phyloP scores from a whole-genome alignment of 2,329 filamentous ascomycete species.

The Xylaria sp. region DNA sequence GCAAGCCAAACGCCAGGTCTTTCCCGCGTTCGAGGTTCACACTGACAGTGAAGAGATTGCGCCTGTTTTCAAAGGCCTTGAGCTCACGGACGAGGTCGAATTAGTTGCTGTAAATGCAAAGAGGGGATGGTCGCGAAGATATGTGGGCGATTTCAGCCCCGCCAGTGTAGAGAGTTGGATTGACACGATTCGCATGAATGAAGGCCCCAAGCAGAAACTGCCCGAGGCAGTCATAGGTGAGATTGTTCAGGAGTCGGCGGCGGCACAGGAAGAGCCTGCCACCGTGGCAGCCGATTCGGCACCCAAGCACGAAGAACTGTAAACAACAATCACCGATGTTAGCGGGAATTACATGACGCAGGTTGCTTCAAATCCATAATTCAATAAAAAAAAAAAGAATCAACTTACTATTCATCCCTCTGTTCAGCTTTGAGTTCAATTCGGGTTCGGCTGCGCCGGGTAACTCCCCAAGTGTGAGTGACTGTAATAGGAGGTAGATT shows the following conservation, averaged over 20 bases:
- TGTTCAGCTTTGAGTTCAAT: too few relatives aligned
- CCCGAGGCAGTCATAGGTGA: slow-evolving; percentile 54
- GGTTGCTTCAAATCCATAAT: slow-evolving; percentile 7
- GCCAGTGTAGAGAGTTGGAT: slow-evolving; percentile 76
- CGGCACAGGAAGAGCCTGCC: slow-evolving; percentile 36
- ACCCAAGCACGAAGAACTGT: slow-evolving; percentile 47
- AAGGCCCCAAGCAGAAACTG: slow-evolving; percentile 72
- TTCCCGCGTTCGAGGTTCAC: slow-evolving; percentile 77
- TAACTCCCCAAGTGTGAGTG: too few relatives aligned
- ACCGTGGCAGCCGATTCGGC: slow-evolving; percentile 36
- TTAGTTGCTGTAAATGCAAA: slow-evolving; percentile 81
- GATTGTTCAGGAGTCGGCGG: slow-evolving; percentile 36
- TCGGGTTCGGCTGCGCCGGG: too few relatives aligned
- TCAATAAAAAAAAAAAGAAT: neutral
- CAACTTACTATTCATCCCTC: slow-evolving; percentile 7
- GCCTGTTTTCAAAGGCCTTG: slow-evolving; percentile 55
- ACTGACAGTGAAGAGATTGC: slow-evolving; percentile 52
- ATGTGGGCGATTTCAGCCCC: slow-evolving; percentile 55
- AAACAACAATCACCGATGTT: slow-evolving; percentile 18
- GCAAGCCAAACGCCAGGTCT: slow-evolving; percentile 60
- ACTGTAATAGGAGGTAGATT: neutral
- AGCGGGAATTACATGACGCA: slow-evolving; percentile 14
- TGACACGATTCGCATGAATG: slow-evolving; percentile 84
- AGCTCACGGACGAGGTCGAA: slow-evolving; percentile 57
- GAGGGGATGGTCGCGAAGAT: slow-evolving; percentile 78